Conservation (phyloP, 352 stramenopile species). For the Globisporangium spinosum region DNA sequence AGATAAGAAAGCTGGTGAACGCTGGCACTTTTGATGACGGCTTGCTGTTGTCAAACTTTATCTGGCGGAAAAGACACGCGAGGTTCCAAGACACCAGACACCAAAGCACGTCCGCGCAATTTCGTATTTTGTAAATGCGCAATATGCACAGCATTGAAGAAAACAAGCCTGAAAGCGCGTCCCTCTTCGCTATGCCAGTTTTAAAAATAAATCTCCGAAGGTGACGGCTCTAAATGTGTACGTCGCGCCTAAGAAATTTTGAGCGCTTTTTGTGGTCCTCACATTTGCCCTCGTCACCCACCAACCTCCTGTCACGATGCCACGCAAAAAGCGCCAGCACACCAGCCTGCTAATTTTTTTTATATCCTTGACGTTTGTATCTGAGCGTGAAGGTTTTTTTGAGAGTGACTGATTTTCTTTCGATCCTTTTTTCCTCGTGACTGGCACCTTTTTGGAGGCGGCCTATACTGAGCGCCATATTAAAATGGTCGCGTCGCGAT, state of each 20-base stretch:
- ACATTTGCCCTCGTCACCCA: not conserved
- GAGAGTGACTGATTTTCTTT: not conserved
- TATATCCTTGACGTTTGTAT: not conserved
- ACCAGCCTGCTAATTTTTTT: not conserved
- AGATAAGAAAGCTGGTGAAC: conserved; percentile 3
- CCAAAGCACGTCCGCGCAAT: not conserved
- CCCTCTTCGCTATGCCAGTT: not conserved
- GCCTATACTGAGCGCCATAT: conserved; percentile 11
- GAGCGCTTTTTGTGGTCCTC: not conserved
- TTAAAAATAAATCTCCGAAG: not conserved
- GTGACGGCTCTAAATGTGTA: not conserved
- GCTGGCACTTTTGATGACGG: not conserved
- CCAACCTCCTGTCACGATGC: not conserved
- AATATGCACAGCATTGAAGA: not conserved
- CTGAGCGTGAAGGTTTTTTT: not conserved
- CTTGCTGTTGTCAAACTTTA: not conserved
- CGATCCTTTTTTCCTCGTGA: not conserved
- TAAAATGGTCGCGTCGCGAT: not conserved
- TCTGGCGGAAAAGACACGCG: not conserved
- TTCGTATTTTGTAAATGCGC: not conserved
- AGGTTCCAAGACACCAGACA: not conserved
- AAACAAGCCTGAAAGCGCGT: not conserved
- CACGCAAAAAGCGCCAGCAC: not conserved
- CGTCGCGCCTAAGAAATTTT: conserved; percentile 1
- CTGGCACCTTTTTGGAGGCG: not conserved